phyloP scores from a whole-genome alignment of 1,139 yeast species.

The Taphrina betulina region DNA sequence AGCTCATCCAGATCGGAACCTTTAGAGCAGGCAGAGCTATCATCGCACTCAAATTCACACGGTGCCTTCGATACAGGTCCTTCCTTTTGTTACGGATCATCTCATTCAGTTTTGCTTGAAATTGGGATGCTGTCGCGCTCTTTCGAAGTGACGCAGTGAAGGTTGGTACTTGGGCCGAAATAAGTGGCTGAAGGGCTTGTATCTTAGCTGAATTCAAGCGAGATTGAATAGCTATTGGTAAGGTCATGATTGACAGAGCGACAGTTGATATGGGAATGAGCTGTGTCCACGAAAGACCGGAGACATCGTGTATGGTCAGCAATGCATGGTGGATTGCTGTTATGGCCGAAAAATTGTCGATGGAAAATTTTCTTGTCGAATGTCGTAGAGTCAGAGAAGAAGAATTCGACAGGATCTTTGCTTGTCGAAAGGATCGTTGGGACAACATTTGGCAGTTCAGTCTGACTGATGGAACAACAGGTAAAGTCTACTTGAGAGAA shows the following conservation, averaged over 20 bases:
- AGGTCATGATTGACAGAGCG: conserved; percentile 15
- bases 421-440: no score
- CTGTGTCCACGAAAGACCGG: conserved; percentile 8
- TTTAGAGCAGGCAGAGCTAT: conserved; percentile 21
- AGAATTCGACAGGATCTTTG: no score
- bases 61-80: conserved; percentile 5
- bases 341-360: conserved; percentile 14
- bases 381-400: no score
- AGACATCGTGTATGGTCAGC: conserved; percentile 4
- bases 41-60: conserved; percentile 5
- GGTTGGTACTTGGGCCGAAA: background rate
- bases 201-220: conserved; percentile 8
- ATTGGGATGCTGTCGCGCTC: background rate
- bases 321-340: conserved; percentile 1
- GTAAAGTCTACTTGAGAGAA: no score
- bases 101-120: background rate
- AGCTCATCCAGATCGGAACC: conserved; percentile 20
- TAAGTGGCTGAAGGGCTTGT: conserved; percentile 18
- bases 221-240: conserved; percentile 23
- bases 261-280: conserved; percentile 16
- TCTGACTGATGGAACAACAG: no score
- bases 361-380: no score
- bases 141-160: background rate
- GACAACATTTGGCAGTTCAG: no score
- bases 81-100: background rate